Evolutionary conservation across 768 basidiomycete species (phyloP), one percentile per base, ranked within the genome.

Genomic region (Lactifluus pinguis): DNA sequence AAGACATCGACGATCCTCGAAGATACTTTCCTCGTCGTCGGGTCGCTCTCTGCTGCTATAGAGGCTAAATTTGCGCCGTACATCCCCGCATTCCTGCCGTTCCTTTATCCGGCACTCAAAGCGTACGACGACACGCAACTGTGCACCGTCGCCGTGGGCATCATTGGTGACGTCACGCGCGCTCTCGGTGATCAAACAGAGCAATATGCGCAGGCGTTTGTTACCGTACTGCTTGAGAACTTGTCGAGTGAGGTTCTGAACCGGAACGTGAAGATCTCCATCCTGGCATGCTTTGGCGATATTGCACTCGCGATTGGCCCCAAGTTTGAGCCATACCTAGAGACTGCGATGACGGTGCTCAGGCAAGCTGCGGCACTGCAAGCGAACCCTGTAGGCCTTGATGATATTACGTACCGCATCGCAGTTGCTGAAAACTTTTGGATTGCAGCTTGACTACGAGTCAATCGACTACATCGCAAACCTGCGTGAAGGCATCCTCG

Each of bases 161-260:
- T 97, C 66, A 91, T 98, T 57, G 93, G 94, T 8, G 97, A 99
- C 68, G 85, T 98, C 56, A 92, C 93, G n/a, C 89, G 95, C 57
- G 95, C 94, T 1, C 81, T 98, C 19, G 89, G 92, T 49, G 89
- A 92, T 59, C 82, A 85, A 69, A 87, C 87, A 59, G 81, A 83
- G 1, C 86, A 88, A 67, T 98, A 94, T 72, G 86, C 92, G 42
- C 79, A 83, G 60, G 79, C 85, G 3, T 95, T 99, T 77, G 97
- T 99, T 90, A 87, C 83, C 11, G 91, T 91, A 15, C 78, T 99
- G 36, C 77, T 98, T 21, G 90, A 94, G 72, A 92, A 95, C 68
- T 77, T 99, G 41, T 89, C 92, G 72, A 92, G 89, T 66, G 86
- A 94, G 0, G 84, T 93, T 25, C 78, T 99, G 59, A 90, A 92